Evolutionary conservation across 2,329 filamentous ascomycete species (phyloP).

Genomic region (Drechslerella coelobrocha): DNA sequence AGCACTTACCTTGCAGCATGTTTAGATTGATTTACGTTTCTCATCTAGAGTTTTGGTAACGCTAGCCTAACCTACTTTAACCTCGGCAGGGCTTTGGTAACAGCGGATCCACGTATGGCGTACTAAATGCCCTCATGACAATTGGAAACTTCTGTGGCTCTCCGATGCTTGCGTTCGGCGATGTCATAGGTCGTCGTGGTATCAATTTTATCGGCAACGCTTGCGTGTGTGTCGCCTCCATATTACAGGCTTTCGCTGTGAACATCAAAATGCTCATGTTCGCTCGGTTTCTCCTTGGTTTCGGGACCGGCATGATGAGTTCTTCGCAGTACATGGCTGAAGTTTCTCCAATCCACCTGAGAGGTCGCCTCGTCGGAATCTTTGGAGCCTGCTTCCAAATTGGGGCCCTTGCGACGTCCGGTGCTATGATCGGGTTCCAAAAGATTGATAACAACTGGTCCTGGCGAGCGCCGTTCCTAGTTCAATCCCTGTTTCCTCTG

Average conservation of each 20-base stretch:
- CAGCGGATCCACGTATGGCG: slow-evolving; percentile 59
- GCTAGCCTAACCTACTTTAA: too few species aligned
- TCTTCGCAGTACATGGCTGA: slow-evolving; percentile 59
- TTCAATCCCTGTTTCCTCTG: slow-evolving; percentile 62
- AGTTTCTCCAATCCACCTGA: slow-evolving; percentile 55
- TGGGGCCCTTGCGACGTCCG: slow-evolving; percentile 60
- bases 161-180: slow-evolving; percentile 63
- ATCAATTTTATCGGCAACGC: slow-evolving; percentile 62
- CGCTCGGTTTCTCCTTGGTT: slow-evolving; percentile 58
- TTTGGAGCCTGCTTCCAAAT: slow-evolving; percentile 63
- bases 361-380: slow-evolving; percentile 61
- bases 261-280: slow-evolving; percentile 58
- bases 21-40: too few species aligned
- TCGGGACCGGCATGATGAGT: slow-evolving; percentile 58
- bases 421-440: slow-evolving; percentile 60
- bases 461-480: slow-evolving; percentile 60
- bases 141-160: slow-evolving; percentile 62
- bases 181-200: slow-evolving; percentile 64
- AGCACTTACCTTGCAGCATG: too few species aligned
- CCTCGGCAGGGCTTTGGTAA: slow-evolving; percentile 59
- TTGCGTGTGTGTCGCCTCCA: slow-evolving; percentile 61
- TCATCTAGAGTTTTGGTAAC: too few species aligned
- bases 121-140: slow-evolving; percentile 62
- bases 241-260: slow-evolving; percentile 57
- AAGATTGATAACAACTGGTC: slow-evolving; percentile 58